Base-by-base conservation (phyloP, 2,329 filamentous ascomycete species). In the Periconia macrospinosa region DNA sequence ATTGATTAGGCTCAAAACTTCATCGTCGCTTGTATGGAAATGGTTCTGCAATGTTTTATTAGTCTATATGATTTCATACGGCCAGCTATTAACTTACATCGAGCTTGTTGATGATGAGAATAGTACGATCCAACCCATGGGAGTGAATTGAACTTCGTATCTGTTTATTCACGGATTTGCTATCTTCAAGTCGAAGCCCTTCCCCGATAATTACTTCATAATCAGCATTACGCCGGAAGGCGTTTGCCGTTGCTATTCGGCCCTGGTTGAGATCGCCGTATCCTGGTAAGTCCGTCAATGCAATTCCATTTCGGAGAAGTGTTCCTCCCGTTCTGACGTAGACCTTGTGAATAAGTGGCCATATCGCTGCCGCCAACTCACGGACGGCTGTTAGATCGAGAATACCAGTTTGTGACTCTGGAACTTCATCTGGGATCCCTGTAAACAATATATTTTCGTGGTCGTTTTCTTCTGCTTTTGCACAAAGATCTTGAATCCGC, bases 211-310 rank as follows among this genome's bases (percentile, higher is more conserved):
- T 55, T 9, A 60, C 40, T 35, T 58, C 57, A 18, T 30, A 54
- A 11, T 44, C 50, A n/a, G 55, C 55, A 15, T 50, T 43, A 7
- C 50, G 47, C 1, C 57, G 52, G 20, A 52, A 33, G 2, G 30
- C 6, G 47, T 58, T 56, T 15, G 57, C 49, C 2, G 41, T 44
- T 14, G 57, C 55, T 1, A 50, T 58, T 11, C 57, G 49, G 15
- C 33, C 54, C 2, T 56, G 55, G 17, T 58, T 58, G 6, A 48
- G 9, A 30, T 60, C 57, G 3, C 53, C 53, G 14, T 52, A 33
- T 7, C 57, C 57, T 57, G 27, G 57, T 2, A 57, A n/a, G 23
- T 58, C 57, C 15, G 53, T n/a, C 1, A 60, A 19, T 7, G 10
- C 33, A 20, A 60, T 41, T 9, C 45, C 50, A 45, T 54, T 41